These are phyloP conservation scores for Colletotrichum cuscutae DNA, from an alignment of 2,329 filamentous ascomycete species.

Conservation along the genomic window DNA sequence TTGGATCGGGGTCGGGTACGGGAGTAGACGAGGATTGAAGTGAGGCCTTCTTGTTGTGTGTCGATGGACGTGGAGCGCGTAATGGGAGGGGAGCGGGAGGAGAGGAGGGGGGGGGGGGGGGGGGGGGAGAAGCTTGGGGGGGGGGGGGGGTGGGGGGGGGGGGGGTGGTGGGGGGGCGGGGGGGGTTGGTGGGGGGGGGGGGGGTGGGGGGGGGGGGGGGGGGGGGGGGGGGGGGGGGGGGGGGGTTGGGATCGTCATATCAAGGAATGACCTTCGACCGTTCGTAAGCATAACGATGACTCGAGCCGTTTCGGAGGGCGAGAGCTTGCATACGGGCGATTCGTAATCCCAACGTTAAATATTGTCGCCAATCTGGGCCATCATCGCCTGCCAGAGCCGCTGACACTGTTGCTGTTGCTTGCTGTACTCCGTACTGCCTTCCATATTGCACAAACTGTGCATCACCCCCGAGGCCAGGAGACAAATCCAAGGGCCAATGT, in stretches of 20 bases:
- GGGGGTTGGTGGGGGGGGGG: no score
- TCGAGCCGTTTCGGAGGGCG: conserved; percentile 31
- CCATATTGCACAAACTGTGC: conserved; percentile 18
- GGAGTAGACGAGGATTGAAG: neutral
- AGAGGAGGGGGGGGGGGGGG: no score
- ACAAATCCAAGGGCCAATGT: neutral
- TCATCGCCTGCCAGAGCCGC: neutral
- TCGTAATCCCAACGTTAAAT: conserved; percentile 24
- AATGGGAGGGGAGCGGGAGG: no score
- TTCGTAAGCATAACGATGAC: conserved; percentile 25
- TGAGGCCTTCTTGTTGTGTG: neutral
- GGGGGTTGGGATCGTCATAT: conserved; percentile 18
- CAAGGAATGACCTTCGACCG: conserved; percentile 24
- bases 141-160: no score
- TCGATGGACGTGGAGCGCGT: neutral
- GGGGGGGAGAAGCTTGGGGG: no score
- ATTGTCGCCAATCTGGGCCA: conserved; percentile 26
- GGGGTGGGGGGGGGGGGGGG: no score
- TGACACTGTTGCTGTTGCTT: neutral
- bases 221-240: no score
- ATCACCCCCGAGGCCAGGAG: neutral
- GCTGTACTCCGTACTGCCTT: neutral
- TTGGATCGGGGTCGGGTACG: neutral
- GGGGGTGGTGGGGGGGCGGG: no score
- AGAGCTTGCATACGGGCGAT: conserved; percentile 15